Conservation (phyloP, 441 rosid species). For the Mallotus repandus region DNA sequence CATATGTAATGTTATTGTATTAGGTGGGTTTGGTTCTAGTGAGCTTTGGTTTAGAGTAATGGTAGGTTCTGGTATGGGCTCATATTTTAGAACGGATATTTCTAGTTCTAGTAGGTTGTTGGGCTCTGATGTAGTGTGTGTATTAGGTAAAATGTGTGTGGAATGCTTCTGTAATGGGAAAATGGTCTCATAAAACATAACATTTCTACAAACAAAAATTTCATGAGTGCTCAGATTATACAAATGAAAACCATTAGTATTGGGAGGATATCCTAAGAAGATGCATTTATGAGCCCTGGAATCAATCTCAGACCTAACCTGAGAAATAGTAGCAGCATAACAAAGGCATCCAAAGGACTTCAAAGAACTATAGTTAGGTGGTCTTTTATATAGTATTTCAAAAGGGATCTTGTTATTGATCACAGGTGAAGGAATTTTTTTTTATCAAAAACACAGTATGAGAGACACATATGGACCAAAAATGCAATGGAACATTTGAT, state of each 20-base stretch:
- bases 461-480: too few relatives aligned
- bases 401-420: background rate
- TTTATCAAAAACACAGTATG: background rate
- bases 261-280: background rate
- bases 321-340: too few relatives aligned
- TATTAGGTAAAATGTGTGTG: background rate
- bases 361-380: background rate
- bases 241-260: background rate
- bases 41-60: too few relatives aligned
- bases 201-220: background rate
- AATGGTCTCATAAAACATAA: background rate
- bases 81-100: too few relatives aligned
- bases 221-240: background rate
- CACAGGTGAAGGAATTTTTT: background rate
- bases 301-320: background rate
- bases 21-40: too few relatives aligned
- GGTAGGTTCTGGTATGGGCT: too few relatives aligned
- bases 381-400: background rate
- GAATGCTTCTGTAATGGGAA: background rate
- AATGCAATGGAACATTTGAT: too few relatives aligned
- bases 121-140: too few relatives aligned
- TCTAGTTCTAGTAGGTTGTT: too few relatives aligned
- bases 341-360: background rate
- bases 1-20: too few relatives aligned
- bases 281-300: background rate